phyloP scores from a whole-genome alignment of 1,284 basidiomycete species.

The Hypsizygus ulmarius region DNA sequence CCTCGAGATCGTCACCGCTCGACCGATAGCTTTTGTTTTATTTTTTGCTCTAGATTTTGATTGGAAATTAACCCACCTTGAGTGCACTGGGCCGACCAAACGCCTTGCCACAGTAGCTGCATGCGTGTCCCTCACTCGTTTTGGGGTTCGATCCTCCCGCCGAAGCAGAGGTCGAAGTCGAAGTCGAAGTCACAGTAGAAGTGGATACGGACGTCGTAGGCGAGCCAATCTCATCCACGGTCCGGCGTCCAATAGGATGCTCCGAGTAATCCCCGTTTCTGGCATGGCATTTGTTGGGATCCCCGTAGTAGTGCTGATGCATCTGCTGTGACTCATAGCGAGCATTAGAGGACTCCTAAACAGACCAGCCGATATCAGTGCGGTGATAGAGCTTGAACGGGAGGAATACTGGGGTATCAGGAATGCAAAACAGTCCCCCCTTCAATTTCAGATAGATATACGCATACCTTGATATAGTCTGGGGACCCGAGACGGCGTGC shows the following conservation, averaged over 20 bases:
- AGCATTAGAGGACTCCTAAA: neutral
- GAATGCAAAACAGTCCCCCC: no score
- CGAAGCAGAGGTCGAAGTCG: constrained; percentile 2
- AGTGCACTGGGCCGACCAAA: constrained; percentile 24
- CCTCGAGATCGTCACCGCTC: neutral
- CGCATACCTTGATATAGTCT: constrained; percentile 16
- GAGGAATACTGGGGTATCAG: no score
- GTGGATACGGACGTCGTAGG: no score
- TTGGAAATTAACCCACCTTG: constrained; percentile 16
- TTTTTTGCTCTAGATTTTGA: neutral
- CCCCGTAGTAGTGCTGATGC: neutral
- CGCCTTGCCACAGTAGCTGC: constrained; percentile 21
- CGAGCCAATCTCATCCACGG: no score
- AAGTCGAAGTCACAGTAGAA: neutral
- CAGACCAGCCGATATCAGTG: no score
- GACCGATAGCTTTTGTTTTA: neutral
- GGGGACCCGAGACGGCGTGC: constrained; percentile 16
- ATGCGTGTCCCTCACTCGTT: constrained; percentile 19
- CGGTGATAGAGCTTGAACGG: no score
- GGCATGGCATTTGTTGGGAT: neutral
- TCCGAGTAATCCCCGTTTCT: constrained; percentile 6
- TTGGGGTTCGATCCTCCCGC: constrained; percentile 5
- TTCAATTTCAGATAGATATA: neutral
- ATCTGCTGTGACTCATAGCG: constrained; percentile 9
- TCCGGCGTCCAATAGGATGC: no score